phyloP scores from a whole-genome alignment of 768 basidiomycete species.

The Goffeauzyma gilvescens region DNA sequence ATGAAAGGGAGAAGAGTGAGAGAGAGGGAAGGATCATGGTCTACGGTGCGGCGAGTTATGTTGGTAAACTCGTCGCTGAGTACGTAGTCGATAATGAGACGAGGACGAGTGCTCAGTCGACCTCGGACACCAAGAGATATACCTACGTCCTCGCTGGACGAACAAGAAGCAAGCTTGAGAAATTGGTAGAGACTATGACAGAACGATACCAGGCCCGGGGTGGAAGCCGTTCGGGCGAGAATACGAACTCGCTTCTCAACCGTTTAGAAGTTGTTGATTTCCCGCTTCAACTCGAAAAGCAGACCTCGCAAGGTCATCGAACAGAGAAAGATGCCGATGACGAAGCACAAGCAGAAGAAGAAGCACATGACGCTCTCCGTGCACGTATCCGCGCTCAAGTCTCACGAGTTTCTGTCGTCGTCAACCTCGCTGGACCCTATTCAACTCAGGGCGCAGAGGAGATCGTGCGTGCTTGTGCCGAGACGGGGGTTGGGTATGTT shows the following conservation, averaged over 20 bases:
- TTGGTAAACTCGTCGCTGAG: too few species aligned
- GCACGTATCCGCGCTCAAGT: too few species aligned
- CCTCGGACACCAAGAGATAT: constrained; percentile 42
- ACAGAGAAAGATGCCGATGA: constrained; percentile 14
- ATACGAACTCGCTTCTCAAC: too few species aligned
- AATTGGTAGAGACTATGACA: constrained; percentile 1
- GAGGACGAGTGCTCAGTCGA: too few species aligned
- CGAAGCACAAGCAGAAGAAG: constrained; percentile 11
- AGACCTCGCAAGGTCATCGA: too few species aligned
- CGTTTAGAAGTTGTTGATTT: constrained; percentile 4
- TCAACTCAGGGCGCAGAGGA: constrained; percentile 25
- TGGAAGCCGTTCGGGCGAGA: too few species aligned
- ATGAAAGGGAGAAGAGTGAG: too few species aligned
- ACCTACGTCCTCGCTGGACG: constrained; percentile 53
- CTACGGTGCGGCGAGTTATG: too few species aligned
- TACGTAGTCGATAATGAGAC: too few species aligned
- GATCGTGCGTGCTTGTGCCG: constrained; percentile 43
- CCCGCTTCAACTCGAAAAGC: too few species aligned
- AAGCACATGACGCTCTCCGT: background rate
- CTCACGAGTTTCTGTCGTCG: background rate
- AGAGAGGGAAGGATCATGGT: too few species aligned
- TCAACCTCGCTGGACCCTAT: constrained; percentile 21
- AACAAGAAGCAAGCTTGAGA: constrained; percentile 32
- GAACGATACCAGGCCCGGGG: constrained; percentile 37
- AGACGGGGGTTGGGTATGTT: constrained; percentile 59